Evolutionary conservation across 257 asterid genomes (phyloP).

Genomic region (Fraxinus cuspidata): DNA sequence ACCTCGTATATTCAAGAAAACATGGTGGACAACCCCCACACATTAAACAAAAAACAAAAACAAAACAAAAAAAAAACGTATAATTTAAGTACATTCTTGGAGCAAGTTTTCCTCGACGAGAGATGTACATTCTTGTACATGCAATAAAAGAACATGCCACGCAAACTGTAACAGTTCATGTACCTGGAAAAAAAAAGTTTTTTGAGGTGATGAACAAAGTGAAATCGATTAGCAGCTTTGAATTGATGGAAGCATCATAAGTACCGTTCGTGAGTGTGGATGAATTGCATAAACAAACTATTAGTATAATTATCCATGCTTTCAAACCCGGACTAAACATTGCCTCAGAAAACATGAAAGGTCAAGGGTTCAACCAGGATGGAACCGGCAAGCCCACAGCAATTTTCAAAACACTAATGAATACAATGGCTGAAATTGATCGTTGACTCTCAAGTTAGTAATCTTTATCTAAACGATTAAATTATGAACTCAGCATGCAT

Average conservation of each 20-base stretch:
- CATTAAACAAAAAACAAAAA: background rate
- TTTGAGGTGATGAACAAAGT: too few relatives aligned
- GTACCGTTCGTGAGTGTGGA: background rate
- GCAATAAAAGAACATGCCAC: background rate
- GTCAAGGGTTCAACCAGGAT: too few relatives aligned
- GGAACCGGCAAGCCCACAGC: too few relatives aligned
- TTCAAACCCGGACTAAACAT: background rate
- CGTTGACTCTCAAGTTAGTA: too few relatives aligned
- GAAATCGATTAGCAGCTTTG: background rate
- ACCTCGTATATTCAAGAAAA: background rate
- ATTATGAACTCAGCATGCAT: too few relatives aligned
- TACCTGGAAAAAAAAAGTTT: background rate
- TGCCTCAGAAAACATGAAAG: background rate
- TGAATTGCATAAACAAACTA: background rate
- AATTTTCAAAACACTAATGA: too few relatives aligned
- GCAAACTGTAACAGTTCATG: background rate
- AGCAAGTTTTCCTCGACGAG: background rate
- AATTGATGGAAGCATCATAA: background rate
- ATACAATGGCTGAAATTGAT: background rate
- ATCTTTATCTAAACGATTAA: too few relatives aligned
- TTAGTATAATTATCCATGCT: background rate
- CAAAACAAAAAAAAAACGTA: background rate
- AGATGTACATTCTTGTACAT: background rate
- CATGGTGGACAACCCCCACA: background rate
- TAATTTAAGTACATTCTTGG: background rate